Percentiles rank a stretch among this genome's conserved stretches.
Evolutionary conservation across 2,329 filamentous ascomycete species (phyloP).

Genomic region (Penicillium sp.): DNA sequence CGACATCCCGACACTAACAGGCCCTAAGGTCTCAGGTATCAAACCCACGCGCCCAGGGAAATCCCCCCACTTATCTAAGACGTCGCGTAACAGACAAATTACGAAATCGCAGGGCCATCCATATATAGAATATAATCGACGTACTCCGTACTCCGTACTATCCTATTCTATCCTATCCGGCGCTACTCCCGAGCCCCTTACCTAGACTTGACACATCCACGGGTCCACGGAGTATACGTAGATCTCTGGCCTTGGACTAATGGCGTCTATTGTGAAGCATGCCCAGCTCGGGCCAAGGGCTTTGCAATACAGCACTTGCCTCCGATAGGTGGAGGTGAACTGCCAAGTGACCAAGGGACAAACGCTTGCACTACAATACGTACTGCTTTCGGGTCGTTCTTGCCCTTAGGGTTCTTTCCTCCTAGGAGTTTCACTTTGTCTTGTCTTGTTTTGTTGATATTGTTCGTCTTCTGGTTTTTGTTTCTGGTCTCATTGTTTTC

Average conservation of each 20-base stretch:
- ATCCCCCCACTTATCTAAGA: constrained; percentile 14
- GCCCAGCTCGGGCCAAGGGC: constrained; percentile 14
- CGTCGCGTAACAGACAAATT: constrained; percentile 19
- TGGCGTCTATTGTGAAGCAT: constrained; percentile 4
- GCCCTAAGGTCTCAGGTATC: constrained; percentile 7
- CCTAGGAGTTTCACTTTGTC: constrained; percentile 5
- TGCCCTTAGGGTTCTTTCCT: neutral
- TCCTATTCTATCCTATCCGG: neutral
- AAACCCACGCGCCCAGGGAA: constrained; percentile 13
- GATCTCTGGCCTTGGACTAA: constrained; percentile 2
- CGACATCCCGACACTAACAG: neutral
- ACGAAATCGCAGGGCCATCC: neutral
- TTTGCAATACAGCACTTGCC: neutral
- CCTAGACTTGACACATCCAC: constrained; percentile 12
- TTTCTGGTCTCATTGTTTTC: neutral
- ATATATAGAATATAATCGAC: neutral
- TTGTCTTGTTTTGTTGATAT: neutral
- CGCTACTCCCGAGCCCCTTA: constrained; percentile 5
- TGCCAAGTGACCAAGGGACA: constrained; percentile 10
- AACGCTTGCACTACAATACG: constrained; percentile 2
- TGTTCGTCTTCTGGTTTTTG: neutral
- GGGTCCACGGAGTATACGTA: neutral
- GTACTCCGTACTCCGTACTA: neutral
- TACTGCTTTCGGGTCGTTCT: neutral
- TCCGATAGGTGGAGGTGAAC: constrained; percentile 15